A percentile compares a stretch with the other conserved stretches of the same genome.
Conservation (phyloP, 805 yeast genomes). For the Saturnispora serradocipensis region DNA sequence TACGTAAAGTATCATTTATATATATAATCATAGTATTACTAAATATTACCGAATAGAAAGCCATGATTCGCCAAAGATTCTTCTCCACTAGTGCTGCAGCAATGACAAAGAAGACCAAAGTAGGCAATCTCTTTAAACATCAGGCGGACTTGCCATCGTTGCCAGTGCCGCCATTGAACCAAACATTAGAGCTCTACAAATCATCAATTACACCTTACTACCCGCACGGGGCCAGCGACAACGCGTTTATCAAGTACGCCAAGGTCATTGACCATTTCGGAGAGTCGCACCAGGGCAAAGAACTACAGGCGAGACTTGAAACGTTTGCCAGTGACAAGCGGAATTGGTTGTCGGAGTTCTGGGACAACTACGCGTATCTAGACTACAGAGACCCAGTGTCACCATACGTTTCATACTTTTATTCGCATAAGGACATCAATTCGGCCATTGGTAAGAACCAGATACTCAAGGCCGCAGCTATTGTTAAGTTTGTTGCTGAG, state of each 20-base stretch:
- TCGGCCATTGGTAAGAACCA: conserved; percentile 50
- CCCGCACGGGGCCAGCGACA: conserved; percentile 38
- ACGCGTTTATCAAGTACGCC: conserved; percentile 32
- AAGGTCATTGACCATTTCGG: conserved; percentile 58
- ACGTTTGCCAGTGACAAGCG: conserved; percentile 48
- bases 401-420: conserved; percentile 89
- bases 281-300: conserved; percentile 44
- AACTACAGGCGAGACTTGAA: conserved; percentile 61
- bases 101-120: not conserved
- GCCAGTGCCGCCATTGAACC: conserved; percentile 77
- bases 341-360: conserved; percentile 86
- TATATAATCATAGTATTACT: not conserved
- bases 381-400: conserved; percentile 90
- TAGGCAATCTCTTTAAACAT: conserved; percentile 60
- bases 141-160: conserved; percentile 71
- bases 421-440: conserved; percentile 66
- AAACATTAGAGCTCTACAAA: conserved; percentile 62
- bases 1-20: not conserved
- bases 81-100: not conserved
- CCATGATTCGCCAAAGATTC: not conserved
- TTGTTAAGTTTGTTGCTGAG: conserved; percentile 56
- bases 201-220: conserved; percentile 64
- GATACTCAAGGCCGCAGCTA: conserved; percentile 64
- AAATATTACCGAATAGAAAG: not conserved
- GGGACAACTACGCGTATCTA: conserved; percentile 93